Evolutionary conservation across 768 basidiomycete genomes (phyloP).

Genomic region (Termitomyces sp.): DNA sequence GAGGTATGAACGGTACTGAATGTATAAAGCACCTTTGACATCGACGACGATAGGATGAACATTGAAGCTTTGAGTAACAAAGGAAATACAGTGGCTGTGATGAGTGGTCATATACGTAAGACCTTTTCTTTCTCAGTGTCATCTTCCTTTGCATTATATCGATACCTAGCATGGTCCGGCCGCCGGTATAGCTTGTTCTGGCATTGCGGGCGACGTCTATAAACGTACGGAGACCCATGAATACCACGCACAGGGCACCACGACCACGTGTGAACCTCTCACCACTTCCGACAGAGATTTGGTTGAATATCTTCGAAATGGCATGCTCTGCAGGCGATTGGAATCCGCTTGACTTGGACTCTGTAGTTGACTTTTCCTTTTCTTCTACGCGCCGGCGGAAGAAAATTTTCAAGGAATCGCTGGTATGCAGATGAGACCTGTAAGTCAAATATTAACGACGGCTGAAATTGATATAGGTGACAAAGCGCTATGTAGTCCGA

Average conservation of each 20-base stretch:
- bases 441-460: background rate
- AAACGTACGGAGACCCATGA: background rate
- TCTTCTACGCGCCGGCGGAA: constrained; percentile 10
- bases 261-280: constrained; percentile 6
- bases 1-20: background rate
- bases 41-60: background rate
- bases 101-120: background rate
- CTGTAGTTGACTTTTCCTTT: constrained; percentile 8
- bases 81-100: background rate
- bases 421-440: constrained; percentile 16
- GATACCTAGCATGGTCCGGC: background rate
- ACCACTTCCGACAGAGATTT: constrained; percentile 24
- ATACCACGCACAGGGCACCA: constrained; percentile 10
- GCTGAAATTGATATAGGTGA: constrained; percentile 12
- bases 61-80: background rate
- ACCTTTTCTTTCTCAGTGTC: background rate
- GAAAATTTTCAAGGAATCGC: constrained; percentile 12
- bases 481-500: constrained; percentile 19
- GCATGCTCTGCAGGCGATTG: constrained; percentile 17
- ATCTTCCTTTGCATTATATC: background rate
- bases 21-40: background rate
- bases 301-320: constrained; percentile 19
- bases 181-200: background rate
- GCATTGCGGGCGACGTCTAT: background rate
- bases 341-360: constrained; percentile 17